Base-by-base conservation (phyloP, 1,139 yeast genomes). In the Candida gigantensis region DNA sequence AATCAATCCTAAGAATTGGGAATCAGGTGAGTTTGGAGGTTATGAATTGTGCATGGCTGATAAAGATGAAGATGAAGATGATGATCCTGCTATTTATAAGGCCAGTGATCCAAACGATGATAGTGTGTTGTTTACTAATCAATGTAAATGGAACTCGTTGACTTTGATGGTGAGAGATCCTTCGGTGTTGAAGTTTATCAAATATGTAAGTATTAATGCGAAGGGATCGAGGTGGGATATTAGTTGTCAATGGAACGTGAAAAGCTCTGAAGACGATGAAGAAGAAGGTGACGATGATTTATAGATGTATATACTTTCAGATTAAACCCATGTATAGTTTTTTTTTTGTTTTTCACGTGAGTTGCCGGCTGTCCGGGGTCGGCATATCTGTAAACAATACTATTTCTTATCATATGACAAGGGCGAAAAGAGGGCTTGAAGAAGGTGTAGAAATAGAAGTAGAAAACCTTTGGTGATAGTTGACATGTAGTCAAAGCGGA, bases 151-250 rank as follows among this genome's bases (percentile, higher is more conserved):
- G 92, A 94, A 94, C 57, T 77, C 80, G 17, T 65, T 92, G 40
- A 77, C 80, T 15, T 61, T 94, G 42, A 87, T 88, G 69, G 72
- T 86, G 43, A 72, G 97, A 50, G 98, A 92, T 53, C 80, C 85
- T 5, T 77, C 82, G 32, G 90, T 92, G 18, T 68, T 94, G 58
- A 85, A 92, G 57, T 94, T 94, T 59, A 81, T 92, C 46, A 94
- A 94, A 58, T 94, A 92, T 53, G 94, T 92, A 6, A 86, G 96
- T 56, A 79, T 79, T 57, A 79, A 79, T 48, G 97, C 97, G 6
- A 81, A 80, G 44, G 96, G 97, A 1, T 82, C 95, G 24, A 72
- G 98, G 54, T 94, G 97, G 97, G 98, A 94, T 54, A 66, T 92
- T 27, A 70, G 75, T 26, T 80, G 85, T 41, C 86, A 84, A 52